Evolutionary conservation across 2,329 filamentous ascomycete species (phyloP).

Genomic region (Botrytis tulipae): DNA sequence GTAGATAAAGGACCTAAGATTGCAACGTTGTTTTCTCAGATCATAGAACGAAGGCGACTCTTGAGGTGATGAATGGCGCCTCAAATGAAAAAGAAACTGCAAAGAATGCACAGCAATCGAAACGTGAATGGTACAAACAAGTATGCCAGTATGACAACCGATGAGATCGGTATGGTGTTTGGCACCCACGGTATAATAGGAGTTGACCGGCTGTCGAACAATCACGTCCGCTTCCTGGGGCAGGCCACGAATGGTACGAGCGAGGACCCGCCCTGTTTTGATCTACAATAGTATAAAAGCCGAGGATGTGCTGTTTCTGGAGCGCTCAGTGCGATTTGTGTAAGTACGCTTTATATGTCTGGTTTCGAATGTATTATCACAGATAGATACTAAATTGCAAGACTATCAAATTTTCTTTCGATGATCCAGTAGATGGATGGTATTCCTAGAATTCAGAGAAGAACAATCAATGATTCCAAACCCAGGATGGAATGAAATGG

Average conservation of each 20-base stretch:
- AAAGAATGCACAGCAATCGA: constrained; percentile 14
- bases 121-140: constrained; percentile 2
- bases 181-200: constrained; percentile 11
- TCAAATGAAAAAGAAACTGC: not conserved
- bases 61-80: constrained; percentile 5
- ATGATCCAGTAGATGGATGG: not conserved
- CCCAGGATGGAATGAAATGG: not conserved
- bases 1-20: not conserved
- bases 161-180: not conserved
- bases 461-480: constrained; percentile 9
- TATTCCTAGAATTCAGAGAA: not conserved
- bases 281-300: constrained; percentile 15
- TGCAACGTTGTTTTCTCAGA: constrained; percentile 7
- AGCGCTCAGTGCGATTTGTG: constrained; percentile 10
- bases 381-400: not conserved
- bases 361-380: not conserved
- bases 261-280: constrained; percentile 18
- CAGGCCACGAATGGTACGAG: constrained; percentile 19
- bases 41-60: constrained; percentile 7
- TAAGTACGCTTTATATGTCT: not conserved
- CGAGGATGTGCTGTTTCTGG: constrained; percentile 14
- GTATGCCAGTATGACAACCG: constrained; percentile 10
- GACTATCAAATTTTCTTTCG: not conserved
- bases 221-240: constrained; percentile 16
- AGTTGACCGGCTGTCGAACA: constrained; percentile 14